Evolutionary conservation across 352 stramenopile genomes (phyloP), one percentile per base, ranked within the genome.

Genomic region (Phytophthora sojae): DNA sequence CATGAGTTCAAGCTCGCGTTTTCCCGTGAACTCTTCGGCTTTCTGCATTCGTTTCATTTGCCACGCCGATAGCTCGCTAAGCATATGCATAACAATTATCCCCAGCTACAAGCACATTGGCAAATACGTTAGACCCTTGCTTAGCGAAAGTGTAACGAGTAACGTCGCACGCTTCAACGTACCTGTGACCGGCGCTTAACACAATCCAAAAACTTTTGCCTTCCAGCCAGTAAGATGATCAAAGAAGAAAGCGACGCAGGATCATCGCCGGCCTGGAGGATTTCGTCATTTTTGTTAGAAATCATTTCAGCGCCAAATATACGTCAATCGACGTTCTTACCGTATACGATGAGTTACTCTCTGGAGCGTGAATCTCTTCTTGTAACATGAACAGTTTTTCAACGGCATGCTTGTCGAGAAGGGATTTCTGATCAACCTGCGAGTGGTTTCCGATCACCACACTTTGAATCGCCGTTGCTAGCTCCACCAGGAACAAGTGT

Each of bases 1-100:
- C 69, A 86, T 86, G 21, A 93, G 69, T 50, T 94, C 79, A 21
- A 92, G 81, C 58, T 94, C 84, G 12, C 76, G 76, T 68, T 92
- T 91, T 0, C 85, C 80, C 1, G 77, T 80, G 23, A 91, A 90
- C 56, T 96, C 89, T 73, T 97, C 89, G 0, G 80, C 81, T 59
- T 91, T 92, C 57, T 97, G 88, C 89, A 97, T 95, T 60, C 87
- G 88, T 55, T 96, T 93, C 87, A 97, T 96, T 79, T 96, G 88
- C 88, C 90, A 96, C 25, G 84, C 82, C 3, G 88, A 94, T 3
- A 96, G 57, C 29, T 95, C 88, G 19, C 88, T 91, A 26, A 96
- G 51, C 39, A 96, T 81, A 54, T 82, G 76, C 23, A 96, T 64
- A 55, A 94, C 47, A 32, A 96, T 65, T 64, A 96, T 80, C 0